These are phyloP conservation scores for Colletotrichum sp. DNA, from an alignment of 2,329 filamentous ascomycete species.

Conservation along the genomic window DNA sequence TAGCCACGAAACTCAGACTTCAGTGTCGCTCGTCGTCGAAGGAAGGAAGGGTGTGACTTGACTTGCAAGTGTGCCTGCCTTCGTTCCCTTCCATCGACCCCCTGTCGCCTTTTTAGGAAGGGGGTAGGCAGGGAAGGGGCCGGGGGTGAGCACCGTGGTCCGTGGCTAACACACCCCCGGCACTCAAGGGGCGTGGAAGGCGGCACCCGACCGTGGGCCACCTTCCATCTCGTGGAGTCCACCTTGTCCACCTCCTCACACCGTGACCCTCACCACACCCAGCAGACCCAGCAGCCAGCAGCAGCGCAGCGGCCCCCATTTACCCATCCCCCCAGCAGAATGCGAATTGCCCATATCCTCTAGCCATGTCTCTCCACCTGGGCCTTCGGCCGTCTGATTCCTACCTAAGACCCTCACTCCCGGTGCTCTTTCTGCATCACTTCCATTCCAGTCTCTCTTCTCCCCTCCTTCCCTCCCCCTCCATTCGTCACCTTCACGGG, in stretches of 20 bases:
- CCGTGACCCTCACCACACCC: not conserved
- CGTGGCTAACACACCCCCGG: not conserved
- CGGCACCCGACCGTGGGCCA: not conserved
- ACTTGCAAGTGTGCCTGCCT: not conserved
- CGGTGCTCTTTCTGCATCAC: slow-evolving; percentile 14
- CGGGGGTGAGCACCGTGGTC: not conserved
- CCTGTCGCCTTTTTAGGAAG: not conserved
- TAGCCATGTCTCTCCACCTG: slow-evolving; percentile 18
- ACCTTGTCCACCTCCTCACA: not conserved
- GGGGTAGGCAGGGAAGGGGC: not conserved
- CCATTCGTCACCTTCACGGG: slow-evolving; percentile 19
- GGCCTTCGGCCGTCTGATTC: not conserved
- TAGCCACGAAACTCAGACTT: not conserved
- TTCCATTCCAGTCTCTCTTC: slow-evolving; percentile 15
- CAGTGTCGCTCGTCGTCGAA: not conserved
- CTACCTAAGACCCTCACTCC: not conserved
- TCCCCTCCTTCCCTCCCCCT: slow-evolving; percentile 16
- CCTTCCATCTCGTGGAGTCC: not conserved
- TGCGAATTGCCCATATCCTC: slow-evolving; percentile 17
- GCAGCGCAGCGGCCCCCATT: not conserved
- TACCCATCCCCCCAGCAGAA: slow-evolving; percentile 1
- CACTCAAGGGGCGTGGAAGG: not conserved
- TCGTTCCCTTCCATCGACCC: not conserved
- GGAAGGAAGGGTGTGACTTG: not conserved
- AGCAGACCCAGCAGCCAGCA: not conserved